Percentiles rank a stretch among this genome's conserved stretches.
phyloP scores from a whole-genome alignment of 2,329 filamentous ascomycete species.

The Trichophyton simii region DNA sequence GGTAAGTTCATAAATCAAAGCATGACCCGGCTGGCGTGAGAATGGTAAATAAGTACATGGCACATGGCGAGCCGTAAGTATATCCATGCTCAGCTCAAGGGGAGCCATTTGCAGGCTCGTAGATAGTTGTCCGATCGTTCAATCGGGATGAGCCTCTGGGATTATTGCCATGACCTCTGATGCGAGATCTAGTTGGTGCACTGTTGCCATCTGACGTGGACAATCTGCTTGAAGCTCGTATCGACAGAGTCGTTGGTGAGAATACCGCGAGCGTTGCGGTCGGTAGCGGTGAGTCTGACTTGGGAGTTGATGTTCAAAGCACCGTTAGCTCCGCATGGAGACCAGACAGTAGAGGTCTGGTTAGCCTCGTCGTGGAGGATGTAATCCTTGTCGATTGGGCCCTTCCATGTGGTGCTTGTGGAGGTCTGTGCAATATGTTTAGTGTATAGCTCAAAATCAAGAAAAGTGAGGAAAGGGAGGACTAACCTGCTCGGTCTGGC shows the following conservation, averaged over 20 bases:
- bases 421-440: slow-evolving; percentile 17
- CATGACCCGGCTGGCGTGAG: background rate
- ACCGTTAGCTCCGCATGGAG: slow-evolving; percentile 38
- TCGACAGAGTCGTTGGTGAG: slow-evolving; percentile 40
- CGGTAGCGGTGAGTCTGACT: slow-evolving; percentile 29
- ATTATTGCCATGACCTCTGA: background rate
- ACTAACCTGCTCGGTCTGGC: slow-evolving; percentile 31
- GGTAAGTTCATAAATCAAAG: background rate
- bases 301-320: slow-evolving; percentile 45
- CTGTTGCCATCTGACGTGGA: slow-evolving; percentile 35
- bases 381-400: slow-evolving; percentile 35
- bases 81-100: background rate
- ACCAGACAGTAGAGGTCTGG: slow-evolving; percentile 39
- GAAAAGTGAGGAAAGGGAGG: background rate
- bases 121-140: background rate
- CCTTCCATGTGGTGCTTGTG: slow-evolving; percentile 31
- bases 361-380: slow-evolving; percentile 35
- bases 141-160: background rate
- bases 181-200: slow-evolving; percentile 16
- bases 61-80: background rate
- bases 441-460: background rate
- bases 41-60: background rate
- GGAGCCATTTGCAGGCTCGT: background rate
- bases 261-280: slow-evolving; percentile 25
- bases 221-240: slow-evolving; percentile 34